A percentile compares a stretch with the other conserved stretches of the same genome.
Evolutionary conservation across 2,329 filamentous ascomycete species (phyloP).

Genomic region (Septoria petroselini): DNA sequence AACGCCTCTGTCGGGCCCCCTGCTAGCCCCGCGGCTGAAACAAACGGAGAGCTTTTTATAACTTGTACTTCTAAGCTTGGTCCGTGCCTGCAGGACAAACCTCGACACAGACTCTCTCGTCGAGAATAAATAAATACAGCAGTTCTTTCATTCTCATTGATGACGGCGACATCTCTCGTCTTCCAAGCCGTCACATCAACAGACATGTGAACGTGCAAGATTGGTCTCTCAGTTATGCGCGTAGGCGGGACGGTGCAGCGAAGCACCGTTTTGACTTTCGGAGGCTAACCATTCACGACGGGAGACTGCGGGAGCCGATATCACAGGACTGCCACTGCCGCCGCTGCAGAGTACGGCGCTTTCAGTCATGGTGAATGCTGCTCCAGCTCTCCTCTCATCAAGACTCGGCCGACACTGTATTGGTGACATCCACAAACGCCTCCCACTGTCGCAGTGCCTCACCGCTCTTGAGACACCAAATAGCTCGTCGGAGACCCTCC

Average conservation of each 20-base stretch:
- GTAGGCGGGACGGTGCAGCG: background rate
- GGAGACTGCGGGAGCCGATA: background rate
- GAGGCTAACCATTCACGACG: conserved; percentile 4
- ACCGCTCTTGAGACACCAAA: conserved; percentile 83
- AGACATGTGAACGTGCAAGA: no score
- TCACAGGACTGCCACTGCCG: background rate
- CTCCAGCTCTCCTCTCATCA: no score
- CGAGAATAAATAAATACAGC: no score
- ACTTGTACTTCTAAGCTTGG: no score
- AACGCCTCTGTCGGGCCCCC: background rate
- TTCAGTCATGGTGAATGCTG: background rate
- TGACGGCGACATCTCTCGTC: no score
- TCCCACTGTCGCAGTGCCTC: conserved; percentile 80
- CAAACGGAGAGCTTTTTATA: no score
- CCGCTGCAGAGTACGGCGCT: background rate
- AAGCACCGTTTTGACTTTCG: background rate
- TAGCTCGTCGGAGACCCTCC: conserved; percentile 81
- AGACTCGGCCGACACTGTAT: no score
- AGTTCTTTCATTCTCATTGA: no score
- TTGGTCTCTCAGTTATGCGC: background rate
- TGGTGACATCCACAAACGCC: conserved; percentile 79
- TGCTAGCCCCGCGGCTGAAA: background rate
- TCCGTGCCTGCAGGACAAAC: no score
- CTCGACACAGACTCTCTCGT: no score
- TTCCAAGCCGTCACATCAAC: no score